Evolutionary conservation across 371 early-diverging fungal species (phyloP), one percentile per base, ranked within the genome.

Genomic region (Actinomortierella wolfii): DNA sequence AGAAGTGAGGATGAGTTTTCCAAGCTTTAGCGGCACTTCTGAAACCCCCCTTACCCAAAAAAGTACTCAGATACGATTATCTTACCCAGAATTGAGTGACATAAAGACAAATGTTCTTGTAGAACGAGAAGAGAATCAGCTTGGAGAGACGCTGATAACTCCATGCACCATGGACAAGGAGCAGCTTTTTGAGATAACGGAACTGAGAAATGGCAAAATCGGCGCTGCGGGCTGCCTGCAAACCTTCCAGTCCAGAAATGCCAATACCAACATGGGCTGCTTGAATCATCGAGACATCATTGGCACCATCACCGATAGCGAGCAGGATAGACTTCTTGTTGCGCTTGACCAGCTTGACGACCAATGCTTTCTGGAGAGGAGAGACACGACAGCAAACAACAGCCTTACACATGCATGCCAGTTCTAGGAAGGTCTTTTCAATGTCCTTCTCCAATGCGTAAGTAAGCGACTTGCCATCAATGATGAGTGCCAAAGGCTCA

Each of bases 201-300:
- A 99, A 99, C 74, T 96, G 93, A 6, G 92, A 91, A 54, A 99
- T 94, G 39, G 96, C 92, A 76, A 96, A 97, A 81, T 99, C 99
- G 0, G 97, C 91, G 58, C 95, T 89, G 34, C 98, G 89, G 20
- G 97, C 93, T 8, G 99, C 99, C 64, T 97, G 98, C 18, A 96
- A 84, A 44, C 99, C 99, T 76, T 99, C 99, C 58, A 93, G 88
- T 50, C 99, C 99, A 57, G 91, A 92, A 62, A 99, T 98, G 57
- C 99, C 99, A 21, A 99, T 89, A 61, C 93, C 92, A 0, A 99
- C 96, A 71, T 98, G 95, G 6, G 99, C 96, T 21, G 94, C 94
- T 78, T 95, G 93, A 60, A 99, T 93, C 99, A 99, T 99, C 24
- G 92, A 87, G 5, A 99, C 97, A 77, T 99, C 99, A 74, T 99